A percentile compares a stretch with the other conserved stretches of the same genome.
Evolutionary conservation across 495 filamentous ascomycete species (phyloP).

Genomic region (Evernia prunastri): DNA sequence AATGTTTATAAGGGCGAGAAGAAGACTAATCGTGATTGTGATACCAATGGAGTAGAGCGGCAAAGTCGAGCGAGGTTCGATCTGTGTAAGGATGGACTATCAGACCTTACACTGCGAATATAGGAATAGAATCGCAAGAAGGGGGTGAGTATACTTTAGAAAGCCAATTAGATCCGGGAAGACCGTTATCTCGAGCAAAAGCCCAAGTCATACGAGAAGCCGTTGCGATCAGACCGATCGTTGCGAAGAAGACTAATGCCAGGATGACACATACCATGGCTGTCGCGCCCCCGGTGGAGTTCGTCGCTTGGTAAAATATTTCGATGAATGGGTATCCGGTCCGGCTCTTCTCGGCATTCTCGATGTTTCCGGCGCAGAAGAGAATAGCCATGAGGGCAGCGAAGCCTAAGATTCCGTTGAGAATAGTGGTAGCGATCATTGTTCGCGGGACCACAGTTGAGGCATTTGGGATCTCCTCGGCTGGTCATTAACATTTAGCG

Average conservation of each 20-base stretch:
- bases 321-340: slow-evolving; percentile 36
- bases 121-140: neutral
- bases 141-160: slow-evolving; percentile 5
- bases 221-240: slow-evolving; percentile 42
- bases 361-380: slow-evolving; percentile 30
- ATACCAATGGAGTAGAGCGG: slow-evolving; percentile 44
- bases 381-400: slow-evolving; percentile 26
- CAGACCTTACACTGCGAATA: neutral
- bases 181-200: slow-evolving; percentile 53
- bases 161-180: slow-evolving; percentile 33
- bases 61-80: slow-evolving; percentile 35
- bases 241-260: slow-evolving; percentile 32
- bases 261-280: slow-evolving; percentile 20
- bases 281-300: slow-evolving; percentile 29
- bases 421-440: slow-evolving; percentile 30
- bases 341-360: slow-evolving; percentile 25
- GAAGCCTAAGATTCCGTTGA: slow-evolving; percentile 31
- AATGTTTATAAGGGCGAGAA: slow-evolving; percentile 42
- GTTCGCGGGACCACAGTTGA: slow-evolving; percentile 27
- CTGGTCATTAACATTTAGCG: slow-evolving; percentile 23
- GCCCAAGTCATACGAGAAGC: slow-evolving; percentile 49
- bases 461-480: slow-evolving; percentile 32
- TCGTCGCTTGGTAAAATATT: slow-evolving; percentile 29
- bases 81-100: neutral
- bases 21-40: slow-evolving; percentile 37